Base-by-base conservation (phyloP, 495 filamentous ascomycete genomes). In the Immersiella caudata region DNA sequence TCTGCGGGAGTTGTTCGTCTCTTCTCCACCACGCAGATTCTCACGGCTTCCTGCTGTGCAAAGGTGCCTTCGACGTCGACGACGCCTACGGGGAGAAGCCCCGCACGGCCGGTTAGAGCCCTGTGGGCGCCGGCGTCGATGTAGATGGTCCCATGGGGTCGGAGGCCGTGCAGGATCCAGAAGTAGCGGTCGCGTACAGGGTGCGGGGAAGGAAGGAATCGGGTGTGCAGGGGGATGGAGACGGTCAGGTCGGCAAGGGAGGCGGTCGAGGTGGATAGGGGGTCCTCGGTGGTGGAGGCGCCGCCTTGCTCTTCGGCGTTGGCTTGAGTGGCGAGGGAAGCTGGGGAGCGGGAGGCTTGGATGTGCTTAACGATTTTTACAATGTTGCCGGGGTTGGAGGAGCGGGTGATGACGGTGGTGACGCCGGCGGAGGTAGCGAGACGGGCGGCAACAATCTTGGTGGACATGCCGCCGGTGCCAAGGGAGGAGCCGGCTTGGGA, bases 401-500 rank as follows among this genome's bases (percentile, higher is more conserved):
- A 94, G 60, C 89, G 89, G 1, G 95, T 96, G 70, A 99, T 98
- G 68, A 99, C 85, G 1, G 94, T 97, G 2, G 93, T 99, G 36
- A 98, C 96, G 46, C 95, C 95, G 40, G 93, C 95, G 61, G 93
- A 95, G 40, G 93, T 97, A 58, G 94, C 95, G 25, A 98, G 89
- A 57, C 92, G 89, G 40, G 95, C 95, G 35, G 95, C 95, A 20
- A 96, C 92, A 70, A 99, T 96, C 78, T 99, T 99, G 58, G 95
- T 99, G 60, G 90, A 88, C 95, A 99, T 99, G 49, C 95, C 95
- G 14, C 95, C 95, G n/a, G 96, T 99, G 35, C 95, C 95, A 14
- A 99, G 79, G 16, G 88, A 83, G 6, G 93, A 97, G 11, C 95
- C 95, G 40, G 93, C 91, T 24, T 90, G 90, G 18, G 93, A 96